These are phyloP conservation scores for Narthecium ossifragum DNA, from an alignment of 106 monocot genomes.

Conservation along the genomic window DNA sequence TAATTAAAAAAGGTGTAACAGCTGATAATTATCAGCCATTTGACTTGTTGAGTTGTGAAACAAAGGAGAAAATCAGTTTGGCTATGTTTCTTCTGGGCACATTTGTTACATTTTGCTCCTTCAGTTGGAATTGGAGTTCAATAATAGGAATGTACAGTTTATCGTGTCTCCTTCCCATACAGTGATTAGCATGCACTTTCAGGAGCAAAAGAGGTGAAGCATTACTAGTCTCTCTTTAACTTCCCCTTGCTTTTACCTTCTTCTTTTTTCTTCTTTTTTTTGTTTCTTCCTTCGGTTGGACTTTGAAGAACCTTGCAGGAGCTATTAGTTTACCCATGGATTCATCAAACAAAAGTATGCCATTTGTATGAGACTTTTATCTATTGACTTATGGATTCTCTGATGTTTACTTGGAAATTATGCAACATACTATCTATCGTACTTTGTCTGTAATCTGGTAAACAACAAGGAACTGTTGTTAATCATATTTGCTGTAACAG, in stretches of 20 bases:
- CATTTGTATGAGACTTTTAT: constrained; percentile 63
- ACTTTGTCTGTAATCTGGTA: too few relatives aligned
- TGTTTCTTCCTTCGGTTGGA: constrained; percentile 57
- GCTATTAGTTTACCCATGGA: constrained; percentile 66
- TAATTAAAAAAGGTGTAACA: too few relatives aligned
- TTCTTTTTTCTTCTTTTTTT: not conserved
- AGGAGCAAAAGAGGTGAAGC: constrained; percentile 77
- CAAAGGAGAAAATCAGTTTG: too few relatives aligned
- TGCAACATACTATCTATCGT: too few relatives aligned
- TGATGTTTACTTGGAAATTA: too few relatives aligned
- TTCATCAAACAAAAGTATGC: constrained; percentile 61
- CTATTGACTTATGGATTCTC: too few relatives aligned
- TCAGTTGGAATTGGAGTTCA: constrained; percentile 92
- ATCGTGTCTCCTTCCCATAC: constrained; percentile 81
- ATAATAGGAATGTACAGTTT: constrained; percentile 63
- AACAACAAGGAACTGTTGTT: too few relatives aligned
- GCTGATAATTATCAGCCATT: too few relatives aligned
- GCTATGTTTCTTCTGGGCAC: too few relatives aligned
- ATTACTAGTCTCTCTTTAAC: constrained; percentile 1
- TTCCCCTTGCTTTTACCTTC: constrained; percentile 5
- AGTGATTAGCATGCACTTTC: constrained; percentile 93
- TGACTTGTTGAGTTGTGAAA: too few relatives aligned
- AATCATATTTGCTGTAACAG: too few relatives aligned
- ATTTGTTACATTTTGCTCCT: too few relatives aligned
- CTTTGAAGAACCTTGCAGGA: constrained; percentile 74